These are phyloP conservation scores for Aspergillus conjunctus DNA, from an alignment of 495 filamentous ascomycete species.

Conservation along the genomic window DNA sequence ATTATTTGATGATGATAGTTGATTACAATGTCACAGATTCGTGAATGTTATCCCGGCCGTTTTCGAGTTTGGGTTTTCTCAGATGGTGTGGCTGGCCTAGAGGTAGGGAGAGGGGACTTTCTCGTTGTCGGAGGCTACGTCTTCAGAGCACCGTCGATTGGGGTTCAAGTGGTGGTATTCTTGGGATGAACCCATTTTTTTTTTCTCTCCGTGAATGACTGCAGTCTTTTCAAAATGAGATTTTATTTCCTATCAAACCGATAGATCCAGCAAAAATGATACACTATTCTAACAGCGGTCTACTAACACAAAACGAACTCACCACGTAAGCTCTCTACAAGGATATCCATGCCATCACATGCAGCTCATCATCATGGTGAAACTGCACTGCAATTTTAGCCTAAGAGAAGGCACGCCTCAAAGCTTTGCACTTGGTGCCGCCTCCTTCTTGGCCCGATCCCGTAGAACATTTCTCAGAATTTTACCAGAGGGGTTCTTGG, in stretches of 20 bases:
- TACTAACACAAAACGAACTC: not conserved
- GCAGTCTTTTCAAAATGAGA: not conserved
- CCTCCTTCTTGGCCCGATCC: constrained; percentile 46
- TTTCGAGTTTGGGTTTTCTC: too few species aligned
- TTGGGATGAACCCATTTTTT: too few species aligned
- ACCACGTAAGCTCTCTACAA: not conserved
- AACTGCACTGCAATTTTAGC: not conserved
- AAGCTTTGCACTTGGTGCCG: not conserved
- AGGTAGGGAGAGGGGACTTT: too few species aligned
- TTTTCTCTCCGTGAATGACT: too few species aligned
- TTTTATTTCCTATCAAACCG: not conserved
- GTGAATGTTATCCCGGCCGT: too few species aligned
- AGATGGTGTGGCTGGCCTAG: too few species aligned
- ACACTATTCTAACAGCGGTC: not conserved
- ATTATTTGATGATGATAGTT: too few species aligned
- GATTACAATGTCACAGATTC: too few species aligned
- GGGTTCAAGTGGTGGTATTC: too few species aligned
- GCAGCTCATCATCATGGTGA: not conserved
- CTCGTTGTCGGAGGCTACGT: too few species aligned
- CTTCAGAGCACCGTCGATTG: too few species aligned
- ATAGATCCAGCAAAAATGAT: not conserved
- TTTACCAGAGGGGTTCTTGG: constrained; percentile 77
- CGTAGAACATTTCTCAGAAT: constrained; percentile 67
- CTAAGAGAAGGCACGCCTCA: not conserved
- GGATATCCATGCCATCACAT: not conserved